A percentile compares a stretch with the other conserved stretches of the same genome.
These are phyloP conservation scores for Dendrocalamus sinicus DNA, from an alignment of 176 grass and related monocot species.

Conservation along the genomic window DNA sequence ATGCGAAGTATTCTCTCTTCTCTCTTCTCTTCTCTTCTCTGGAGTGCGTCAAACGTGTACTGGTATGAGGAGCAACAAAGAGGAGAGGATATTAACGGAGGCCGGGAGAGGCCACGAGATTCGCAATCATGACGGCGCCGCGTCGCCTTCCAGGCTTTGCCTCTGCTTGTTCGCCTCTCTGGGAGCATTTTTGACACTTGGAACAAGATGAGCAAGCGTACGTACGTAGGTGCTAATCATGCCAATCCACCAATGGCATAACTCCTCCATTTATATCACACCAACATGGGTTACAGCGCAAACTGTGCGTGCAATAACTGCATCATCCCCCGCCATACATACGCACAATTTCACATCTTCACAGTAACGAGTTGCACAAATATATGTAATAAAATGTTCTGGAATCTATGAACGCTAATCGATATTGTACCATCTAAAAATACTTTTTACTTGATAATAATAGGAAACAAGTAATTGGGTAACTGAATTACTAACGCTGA, in stretches of 20 bases:
- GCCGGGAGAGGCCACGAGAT: not conserved
- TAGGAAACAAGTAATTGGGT: not conserved
- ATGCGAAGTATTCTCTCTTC: too few species aligned
- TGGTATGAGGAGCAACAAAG: too few species aligned
- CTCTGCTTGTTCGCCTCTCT: not conserved
- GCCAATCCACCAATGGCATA: too few species aligned
- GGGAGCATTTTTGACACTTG: not conserved
- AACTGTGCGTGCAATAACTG: too few species aligned
- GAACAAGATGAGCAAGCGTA: not conserved
- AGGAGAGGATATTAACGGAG: too few species aligned
- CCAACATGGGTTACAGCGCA: too few species aligned
- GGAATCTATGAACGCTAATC: not conserved
- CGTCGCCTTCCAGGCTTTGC: not conserved
- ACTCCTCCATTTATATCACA: too few species aligned
- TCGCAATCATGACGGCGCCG: not conserved
- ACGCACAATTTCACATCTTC: not conserved
- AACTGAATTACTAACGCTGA: not conserved
- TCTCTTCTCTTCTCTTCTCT: too few species aligned
- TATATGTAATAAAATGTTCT: not conserved
- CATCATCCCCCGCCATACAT: not conserved
- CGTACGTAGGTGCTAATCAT: too few species aligned
- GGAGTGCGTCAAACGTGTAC: too few species aligned
- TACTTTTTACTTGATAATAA: slow-evolving; percentile 2
- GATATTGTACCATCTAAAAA: not conserved
- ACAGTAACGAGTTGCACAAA: not conserved